A percentile compares a stretch with the other conserved stretches of the same genome.
Conservation (phyloP, 129 eudicot species). For the Gnaphalium uliginosum region DNA sequence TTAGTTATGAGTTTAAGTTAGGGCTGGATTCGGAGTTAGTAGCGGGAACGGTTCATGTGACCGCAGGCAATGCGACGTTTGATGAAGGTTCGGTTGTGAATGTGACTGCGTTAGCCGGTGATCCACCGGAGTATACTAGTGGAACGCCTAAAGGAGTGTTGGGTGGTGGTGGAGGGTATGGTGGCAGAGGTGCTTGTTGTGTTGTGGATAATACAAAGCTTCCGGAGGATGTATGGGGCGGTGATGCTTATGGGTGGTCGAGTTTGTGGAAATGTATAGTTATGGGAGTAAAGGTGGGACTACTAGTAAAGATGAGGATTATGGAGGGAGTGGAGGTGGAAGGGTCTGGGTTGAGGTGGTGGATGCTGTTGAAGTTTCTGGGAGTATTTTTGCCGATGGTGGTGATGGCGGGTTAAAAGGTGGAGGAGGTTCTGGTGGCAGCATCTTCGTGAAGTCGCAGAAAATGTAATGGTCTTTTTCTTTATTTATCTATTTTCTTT, state of each 20-base stretch:
- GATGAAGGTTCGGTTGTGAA: conserved; percentile 58
- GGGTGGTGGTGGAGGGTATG: conserved; percentile 91
- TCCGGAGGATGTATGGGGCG: conserved; percentile 94
- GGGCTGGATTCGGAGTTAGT: conserved; percentile 43
- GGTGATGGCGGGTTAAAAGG: conserved; percentile 86
- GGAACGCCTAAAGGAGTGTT: conserved; percentile 63
- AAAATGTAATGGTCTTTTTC: conserved; percentile 59
- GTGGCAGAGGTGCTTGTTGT: conserved; percentile 95
- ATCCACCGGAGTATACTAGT: conserved; percentile 59
- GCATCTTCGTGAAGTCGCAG: conserved; percentile 57
- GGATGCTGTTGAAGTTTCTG: conserved; percentile 41
- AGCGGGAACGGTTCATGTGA: conserved; percentile 52
- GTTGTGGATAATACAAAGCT: conserved; percentile 74
- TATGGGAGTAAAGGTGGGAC: conserved; percentile 90
- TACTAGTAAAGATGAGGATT: conserved; percentile 64
- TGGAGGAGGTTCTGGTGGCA: conserved; percentile 98
- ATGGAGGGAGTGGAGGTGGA: conserved; percentile 92
- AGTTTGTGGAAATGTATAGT: conserved; percentile 53
- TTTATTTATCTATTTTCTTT: not conserved
- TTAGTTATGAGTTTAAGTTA: conserved; percentile 57
- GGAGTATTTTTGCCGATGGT: conserved; percentile 70
- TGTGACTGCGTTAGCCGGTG: conserved; percentile 65
- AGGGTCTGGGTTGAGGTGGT: conserved; percentile 63
- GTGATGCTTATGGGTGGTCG: conserved; percentile 82
- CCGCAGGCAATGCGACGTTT: conserved; percentile 46